Conservation (phyloP, 441 rosid genomes). For the Croton laevigatus region DNA sequence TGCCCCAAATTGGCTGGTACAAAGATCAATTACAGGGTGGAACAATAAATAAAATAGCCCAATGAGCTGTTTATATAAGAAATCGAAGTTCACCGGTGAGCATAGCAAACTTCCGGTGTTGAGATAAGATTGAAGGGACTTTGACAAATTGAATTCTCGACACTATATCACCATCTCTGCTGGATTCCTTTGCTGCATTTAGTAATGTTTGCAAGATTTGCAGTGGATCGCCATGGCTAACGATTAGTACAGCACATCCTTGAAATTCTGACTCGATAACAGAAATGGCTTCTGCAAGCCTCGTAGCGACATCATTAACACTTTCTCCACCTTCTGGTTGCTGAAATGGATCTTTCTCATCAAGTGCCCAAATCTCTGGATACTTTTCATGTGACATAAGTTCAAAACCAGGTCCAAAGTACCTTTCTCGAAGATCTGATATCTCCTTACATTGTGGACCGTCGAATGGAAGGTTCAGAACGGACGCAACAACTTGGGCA, state of each 20-base stretch:
- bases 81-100: conserved; percentile 74
- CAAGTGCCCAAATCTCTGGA: conserved; percentile 80
- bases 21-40: no score
- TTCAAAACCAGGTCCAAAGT: conserved; percentile 84
- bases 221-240: conserved; percentile 89
- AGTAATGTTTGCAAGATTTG: conserved; percentile 81
- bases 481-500: conserved; percentile 67
- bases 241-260: conserved; percentile 37
- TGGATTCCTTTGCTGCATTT: conserved; percentile 41
- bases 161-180: conserved; percentile 25
- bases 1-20: no score
- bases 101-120: conserved; percentile 71
- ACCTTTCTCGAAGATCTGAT: conserved; percentile 79
- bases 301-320: conserved; percentile 70
- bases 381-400: conserved; percentile 86
- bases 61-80: conserved; percentile 30
- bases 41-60: no score
- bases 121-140: conserved; percentile 59
- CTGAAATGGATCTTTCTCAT: conserved; percentile 74
- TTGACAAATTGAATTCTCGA: conserved; percentile 46
- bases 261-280: conserved; percentile 63
- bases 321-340: conserved; percentile 85
- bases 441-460: conserved; percentile 79
- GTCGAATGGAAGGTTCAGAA: conserved; percentile 59
- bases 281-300: conserved; percentile 57